Base-by-base conservation (phyloP, 169 alveolate genomes). In the Haemoproteus tartakovskyi region DNA sequence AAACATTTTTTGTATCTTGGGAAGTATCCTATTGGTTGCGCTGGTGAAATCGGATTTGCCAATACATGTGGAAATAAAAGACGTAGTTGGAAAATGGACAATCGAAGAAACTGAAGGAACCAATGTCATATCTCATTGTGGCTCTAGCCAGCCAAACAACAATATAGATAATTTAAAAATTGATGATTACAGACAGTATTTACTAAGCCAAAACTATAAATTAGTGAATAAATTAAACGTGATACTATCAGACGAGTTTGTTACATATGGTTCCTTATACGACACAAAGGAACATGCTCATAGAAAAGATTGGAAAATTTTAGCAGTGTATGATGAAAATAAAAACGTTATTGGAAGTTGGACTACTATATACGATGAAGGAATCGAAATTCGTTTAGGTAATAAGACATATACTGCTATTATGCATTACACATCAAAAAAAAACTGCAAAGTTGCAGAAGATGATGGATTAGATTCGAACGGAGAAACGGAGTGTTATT, bases 61-160 rank as follows among this genome's bases (percentile, higher is more conserved):
- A 3, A 11, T 41, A 0, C 84, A 74, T 45, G 84, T 56, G 36
- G 78, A 56, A 48, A 45, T 59, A 21, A 56, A 12, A 14, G 48
- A 74, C 18, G 24, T 74, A 40, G 11, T 74, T 14, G 84, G 84
- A n/a, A 74, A 74, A 45, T 74, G 84, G 84, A 74, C 41, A 21
- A 45, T 74, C 14, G 47, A 22, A 11, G 57, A 19, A 12, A 74
- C 84, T 0, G 45, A 54, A 2, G 51, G 54, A 2, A 57, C 84
- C 3, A 54, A 74, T 3, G 36, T 16, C 4, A 21, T 74, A 12
- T 29, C 78, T 6, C 54, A 74, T 26, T 74, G 84, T 74, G 84
- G 84, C 19, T 74, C 84, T 2, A 56, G 16, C 26, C 84, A 74
- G 46, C 84, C 84, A 2, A 74, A 74, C 50, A 74, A 24, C 22